phyloP scores from a whole-genome alignment of 345 rosid genomes.

The Corchorus capsularis region DNA sequence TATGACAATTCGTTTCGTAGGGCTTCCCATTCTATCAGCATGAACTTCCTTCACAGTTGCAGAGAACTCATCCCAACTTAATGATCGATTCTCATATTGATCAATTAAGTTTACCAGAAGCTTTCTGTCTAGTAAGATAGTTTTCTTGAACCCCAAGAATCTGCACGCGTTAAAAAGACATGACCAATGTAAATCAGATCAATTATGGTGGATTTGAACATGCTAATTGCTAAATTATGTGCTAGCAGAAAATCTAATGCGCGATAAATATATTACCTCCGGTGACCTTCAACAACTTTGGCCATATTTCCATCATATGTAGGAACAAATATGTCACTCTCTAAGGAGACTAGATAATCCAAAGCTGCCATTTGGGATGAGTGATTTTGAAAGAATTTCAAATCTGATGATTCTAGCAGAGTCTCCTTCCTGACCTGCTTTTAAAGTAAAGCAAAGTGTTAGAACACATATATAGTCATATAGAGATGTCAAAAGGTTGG shows the following conservation, averaged over 20 bases:
- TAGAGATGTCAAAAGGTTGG: not conserved
- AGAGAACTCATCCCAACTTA: slow-evolving; percentile 88
- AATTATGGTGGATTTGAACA: not conserved
- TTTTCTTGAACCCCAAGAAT: slow-evolving; percentile 93
- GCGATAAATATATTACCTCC: slow-evolving; percentile 51
- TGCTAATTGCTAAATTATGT: not conserved
- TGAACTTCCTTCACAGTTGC: slow-evolving; percentile 67
- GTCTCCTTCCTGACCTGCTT: slow-evolving; percentile 88
- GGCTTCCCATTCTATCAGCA: slow-evolving; percentile 73
- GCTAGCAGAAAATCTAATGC: not conserved
- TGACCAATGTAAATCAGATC: not conserved
- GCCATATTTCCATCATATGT: slow-evolving; percentile 98
- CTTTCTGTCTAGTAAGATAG: slow-evolving; percentile 66
- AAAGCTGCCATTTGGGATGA: slow-evolving; percentile 96
- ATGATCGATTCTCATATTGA: slow-evolving; percentile 53
- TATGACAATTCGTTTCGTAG: slow-evolving; percentile 55
- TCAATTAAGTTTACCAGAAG: slow-evolving; percentile 76
- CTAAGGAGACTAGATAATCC: slow-evolving; percentile 72
- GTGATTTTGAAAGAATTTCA: slow-evolving; percentile 72
- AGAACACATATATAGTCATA: not conserved
- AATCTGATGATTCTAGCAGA: slow-evolving; percentile 61
- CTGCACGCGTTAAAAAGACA: slow-evolving; percentile 32
- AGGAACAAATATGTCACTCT: slow-evolving; percentile 91
- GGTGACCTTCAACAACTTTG: slow-evolving; percentile 97
- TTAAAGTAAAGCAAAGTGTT: slow-evolving; percentile 3